Percentiles rank a stretch among this genome's conserved stretches.
These are phyloP conservation scores for Agrostemma githago DNA, from an alignment of 148 eudicot genomes.

Conservation along the genomic window DNA sequence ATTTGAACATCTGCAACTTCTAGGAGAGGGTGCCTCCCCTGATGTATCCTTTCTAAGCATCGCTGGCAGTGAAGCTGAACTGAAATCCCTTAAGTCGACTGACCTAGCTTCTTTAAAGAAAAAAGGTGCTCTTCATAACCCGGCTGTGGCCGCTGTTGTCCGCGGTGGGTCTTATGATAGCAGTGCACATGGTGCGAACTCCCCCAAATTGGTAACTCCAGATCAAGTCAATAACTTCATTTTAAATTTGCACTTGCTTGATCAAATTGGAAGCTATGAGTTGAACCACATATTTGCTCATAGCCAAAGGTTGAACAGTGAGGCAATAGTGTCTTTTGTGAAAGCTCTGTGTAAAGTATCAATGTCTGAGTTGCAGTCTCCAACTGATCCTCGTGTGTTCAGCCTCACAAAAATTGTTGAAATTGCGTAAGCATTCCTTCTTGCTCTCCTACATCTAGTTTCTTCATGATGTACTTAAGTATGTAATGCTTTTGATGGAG, in stretches of 20 bases:
- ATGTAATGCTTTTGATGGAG: not conserved
- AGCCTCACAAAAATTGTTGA: constrained; percentile 96
- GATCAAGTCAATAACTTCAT: constrained; percentile 90
- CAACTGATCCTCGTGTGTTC: constrained; percentile 97
- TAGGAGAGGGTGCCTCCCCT: constrained; percentile 96
- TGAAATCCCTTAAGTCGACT: constrained; percentile 44
- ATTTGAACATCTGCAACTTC: constrained; percentile 93
- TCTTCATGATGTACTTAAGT: not conserved
- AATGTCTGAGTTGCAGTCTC: constrained; percentile 95
- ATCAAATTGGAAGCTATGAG: constrained; percentile 95
- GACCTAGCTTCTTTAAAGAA: constrained; percentile 58
- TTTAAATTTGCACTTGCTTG: constrained; percentile 89
- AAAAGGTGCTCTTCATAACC: constrained; percentile 83
- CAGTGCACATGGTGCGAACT: constrained; percentile 52
- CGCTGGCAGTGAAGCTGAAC: constrained; percentile 63
- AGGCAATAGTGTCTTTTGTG: constrained; percentile 97
- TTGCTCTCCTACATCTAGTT: not conserved
- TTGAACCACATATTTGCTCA: constrained; percentile 96
- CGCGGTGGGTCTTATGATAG: constrained; percentile 99
- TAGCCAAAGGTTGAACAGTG: constrained; percentile 96
- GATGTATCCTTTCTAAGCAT: constrained; percentile 80
- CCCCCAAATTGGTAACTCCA: constrained; percentile 76
- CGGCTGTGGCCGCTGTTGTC: constrained; percentile 90
- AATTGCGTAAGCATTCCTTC: constrained; percentile 19
- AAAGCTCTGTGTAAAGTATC: constrained; percentile 95